Evolutionary conservation across 202 grass and related monocot species (phyloP).

Genomic region (Saccharum hybrid): DNA sequence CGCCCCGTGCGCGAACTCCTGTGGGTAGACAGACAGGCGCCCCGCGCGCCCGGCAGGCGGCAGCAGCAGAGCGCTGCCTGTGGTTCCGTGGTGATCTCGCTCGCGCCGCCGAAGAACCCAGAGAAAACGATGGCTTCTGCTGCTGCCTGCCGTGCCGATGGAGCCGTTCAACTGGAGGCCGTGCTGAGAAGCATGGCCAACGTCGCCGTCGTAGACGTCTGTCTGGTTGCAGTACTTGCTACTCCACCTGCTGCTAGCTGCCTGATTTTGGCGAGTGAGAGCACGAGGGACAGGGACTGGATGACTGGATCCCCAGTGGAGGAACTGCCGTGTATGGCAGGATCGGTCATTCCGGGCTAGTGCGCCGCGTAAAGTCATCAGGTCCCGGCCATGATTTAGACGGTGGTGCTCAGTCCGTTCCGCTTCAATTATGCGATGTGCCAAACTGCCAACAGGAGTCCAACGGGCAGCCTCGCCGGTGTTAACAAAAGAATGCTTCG

Average conservation of each 20-base stretch:
- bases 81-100: too few relatives aligned
- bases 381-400: neutral
- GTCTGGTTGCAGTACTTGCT: too few relatives aligned
- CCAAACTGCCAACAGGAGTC: neutral
- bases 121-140: constrained; percentile 1
- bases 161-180: neutral
- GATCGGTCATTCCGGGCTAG: neutral
- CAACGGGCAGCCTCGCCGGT: neutral
- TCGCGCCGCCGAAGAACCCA: neutral
- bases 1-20: neutral
- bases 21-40: constrained; percentile 6
- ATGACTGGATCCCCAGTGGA: neutral
- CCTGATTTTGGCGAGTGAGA: neutral
- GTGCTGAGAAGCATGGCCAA: neutral
- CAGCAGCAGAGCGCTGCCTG: too few relatives aligned
- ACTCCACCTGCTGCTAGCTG: constrained; percentile 1
- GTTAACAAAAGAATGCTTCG: neutral
- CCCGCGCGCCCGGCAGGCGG: constrained; percentile 20
- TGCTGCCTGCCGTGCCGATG: too few relatives aligned
- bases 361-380: neutral
- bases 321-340: neutral
- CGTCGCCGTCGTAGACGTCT: neutral
- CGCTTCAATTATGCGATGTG: neutral
- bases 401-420: neutral
- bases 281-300: too few relatives aligned